Conservation (phyloP, 148 eudicot species). For the Mesembryanthemum crystallinum region DNA sequence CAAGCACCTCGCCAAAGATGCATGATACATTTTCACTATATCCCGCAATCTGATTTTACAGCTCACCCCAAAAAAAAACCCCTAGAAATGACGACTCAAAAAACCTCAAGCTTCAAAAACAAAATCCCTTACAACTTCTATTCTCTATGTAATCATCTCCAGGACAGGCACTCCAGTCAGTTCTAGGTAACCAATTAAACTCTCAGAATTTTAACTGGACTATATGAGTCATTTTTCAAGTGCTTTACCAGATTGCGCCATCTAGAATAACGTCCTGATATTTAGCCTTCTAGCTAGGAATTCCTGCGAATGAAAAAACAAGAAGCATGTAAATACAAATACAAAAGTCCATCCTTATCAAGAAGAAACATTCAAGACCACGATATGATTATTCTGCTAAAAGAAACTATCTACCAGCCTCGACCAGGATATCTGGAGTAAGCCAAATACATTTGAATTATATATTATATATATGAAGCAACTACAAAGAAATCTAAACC, state of each 20-base stretch:
- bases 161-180: conserved; percentile 30
- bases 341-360: neutral
- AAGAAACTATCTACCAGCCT: too few relatives aligned
- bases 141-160: conserved; percentile 29
- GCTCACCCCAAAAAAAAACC: conserved; percentile 32
- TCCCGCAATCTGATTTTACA: conserved; percentile 36
- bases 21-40: conserved; percentile 22
- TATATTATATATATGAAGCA: too few relatives aligned
- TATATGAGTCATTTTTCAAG: conserved; percentile 21
- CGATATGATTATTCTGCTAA: too few relatives aligned
- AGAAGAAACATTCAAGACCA: too few relatives aligned
- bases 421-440: neutral
- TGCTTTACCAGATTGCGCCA: conserved; percentile 32
- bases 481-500: too few relatives aligned
- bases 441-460: neutral
- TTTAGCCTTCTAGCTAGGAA: conserved; percentile 33
- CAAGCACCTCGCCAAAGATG: conserved; percentile 24
- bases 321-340: neutral
- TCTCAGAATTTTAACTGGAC: conserved; percentile 30
- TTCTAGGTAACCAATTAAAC: conserved; percentile 33
- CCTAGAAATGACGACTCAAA: conserved; percentile 21
- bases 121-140: conserved; percentile 33
- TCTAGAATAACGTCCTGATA: conserved; percentile 30
- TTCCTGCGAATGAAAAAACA: conserved; percentile 27
- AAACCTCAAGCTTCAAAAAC: conserved; percentile 18